Base-by-base conservation (phyloP, 176 grass and related monocot species). In the Carex pumila region DNA sequence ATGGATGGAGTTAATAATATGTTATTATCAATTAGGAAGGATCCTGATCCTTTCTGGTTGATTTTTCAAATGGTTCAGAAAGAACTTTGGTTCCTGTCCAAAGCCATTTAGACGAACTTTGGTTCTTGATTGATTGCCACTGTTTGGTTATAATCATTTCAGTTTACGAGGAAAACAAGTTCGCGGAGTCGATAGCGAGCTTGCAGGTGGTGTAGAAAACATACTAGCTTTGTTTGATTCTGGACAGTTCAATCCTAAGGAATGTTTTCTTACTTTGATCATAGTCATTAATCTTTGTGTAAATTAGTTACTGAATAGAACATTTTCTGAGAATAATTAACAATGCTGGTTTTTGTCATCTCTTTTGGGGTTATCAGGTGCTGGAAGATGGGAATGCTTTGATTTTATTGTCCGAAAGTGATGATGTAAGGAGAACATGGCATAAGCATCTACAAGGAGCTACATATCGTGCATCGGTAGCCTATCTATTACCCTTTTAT, bases 401-500 rank as follows among this genome's bases (percentile, higher is more conserved):
- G 87, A 90, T 93, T 84, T 70, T 98, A 76, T 90, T 94, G 81
- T 91, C 88, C 81, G 95, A 98, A 71, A 89, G 58, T 43, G 86
- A 93, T 39, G 95, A 98, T 86, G 45, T 70, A 85, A 58, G 83
- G 57, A 91, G 82, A 65, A 89, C 90, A 87, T 98, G 95, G 95
- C 89, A 90, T 54, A 98, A 80, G 77, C 88, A 92, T 39, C 90
- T 98, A 64, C 95, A 98, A 91, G 91, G 91, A 77, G 89, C 95
- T 84, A 95, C 90, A 89, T 98, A 98, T 79, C 95, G 92, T 89
- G 92, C 92, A 93, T 94, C 95, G 86, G 95, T 98, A 98, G 74
- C 63, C 41, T 85, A 65, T 86, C 17, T 52, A 47, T 87, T 19
- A 60, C 50, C 21, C 49, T 30, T 73, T 32, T 47, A 43, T 92